Evolutionary conservation across 2,329 filamentous ascomycete species (phyloP).

Genomic region (Exophiala lecanii-corni): DNA sequence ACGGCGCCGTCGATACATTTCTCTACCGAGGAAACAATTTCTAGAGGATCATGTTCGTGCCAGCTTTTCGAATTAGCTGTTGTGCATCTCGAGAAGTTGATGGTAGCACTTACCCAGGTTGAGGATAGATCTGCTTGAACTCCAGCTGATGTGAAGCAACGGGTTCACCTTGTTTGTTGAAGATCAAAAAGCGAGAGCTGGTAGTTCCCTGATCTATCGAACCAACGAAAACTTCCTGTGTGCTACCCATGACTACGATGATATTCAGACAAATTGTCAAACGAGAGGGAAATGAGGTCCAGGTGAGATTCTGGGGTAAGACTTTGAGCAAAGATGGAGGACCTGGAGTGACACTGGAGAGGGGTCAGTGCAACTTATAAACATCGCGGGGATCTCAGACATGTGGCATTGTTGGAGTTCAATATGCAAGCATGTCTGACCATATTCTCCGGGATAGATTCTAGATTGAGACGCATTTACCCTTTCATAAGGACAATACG

Average conservation of each 20-base stretch:
- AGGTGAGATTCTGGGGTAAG: constrained; percentile 1
- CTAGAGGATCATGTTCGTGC: constrained; percentile 82
- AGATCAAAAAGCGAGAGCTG: constrained; percentile 84
- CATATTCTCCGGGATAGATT: neutral
- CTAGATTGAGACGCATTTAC: neutral
- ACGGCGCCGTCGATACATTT: constrained; percentile 74
- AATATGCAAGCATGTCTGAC: constrained; percentile 2
- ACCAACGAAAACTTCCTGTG: constrained; percentile 65
- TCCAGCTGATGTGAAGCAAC: constrained; percentile 82
- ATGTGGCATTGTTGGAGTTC: constrained; percentile 13
- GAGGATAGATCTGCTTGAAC: constrained; percentile 77
- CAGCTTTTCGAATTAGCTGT: constrained; percentile 51
- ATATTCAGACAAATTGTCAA: neutral
- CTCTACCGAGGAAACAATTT: constrained; percentile 70
- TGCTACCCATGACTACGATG: constrained; percentile 17
- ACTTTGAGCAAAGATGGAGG: constrained; percentile 6
- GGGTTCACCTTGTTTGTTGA: constrained; percentile 71
- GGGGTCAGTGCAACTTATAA: constrained; percentile 14
- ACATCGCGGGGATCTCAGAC: constrained; percentile 9
- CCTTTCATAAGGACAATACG: neutral
- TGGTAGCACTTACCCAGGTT: constrained; percentile 66
- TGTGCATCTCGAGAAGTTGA: constrained; percentile 6
- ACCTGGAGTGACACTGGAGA: constrained; percentile 15
- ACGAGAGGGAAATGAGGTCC: constrained; percentile 3
- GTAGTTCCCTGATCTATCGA: constrained; percentile 91